phyloP scores from a whole-genome alignment of 2,329 filamentous ascomycete genomes.

The Botrytis aclada region DNA sequence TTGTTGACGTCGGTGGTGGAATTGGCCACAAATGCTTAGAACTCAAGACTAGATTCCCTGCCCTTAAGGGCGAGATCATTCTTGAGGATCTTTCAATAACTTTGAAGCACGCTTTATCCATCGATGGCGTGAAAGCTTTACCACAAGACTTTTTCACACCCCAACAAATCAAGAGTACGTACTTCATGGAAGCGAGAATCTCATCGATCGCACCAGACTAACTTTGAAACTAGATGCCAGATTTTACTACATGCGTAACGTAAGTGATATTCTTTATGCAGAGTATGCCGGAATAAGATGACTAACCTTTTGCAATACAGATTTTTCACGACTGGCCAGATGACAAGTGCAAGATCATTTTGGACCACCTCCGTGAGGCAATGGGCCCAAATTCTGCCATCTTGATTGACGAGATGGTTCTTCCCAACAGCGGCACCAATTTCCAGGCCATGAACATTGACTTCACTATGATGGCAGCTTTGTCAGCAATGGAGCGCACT shows the following conservation, averaged over 20 bases:
- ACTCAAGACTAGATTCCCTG: conserved; percentile 38
- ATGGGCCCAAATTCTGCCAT: conserved; percentile 28
- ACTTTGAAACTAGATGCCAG: conserved; percentile 15
- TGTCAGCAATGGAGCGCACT: conserved; percentile 40
- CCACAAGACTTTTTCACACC: conserved; percentile 33
- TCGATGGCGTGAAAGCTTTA: conserved; percentile 36
- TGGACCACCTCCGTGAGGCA: conserved; percentile 11
- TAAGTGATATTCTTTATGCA: neutral
- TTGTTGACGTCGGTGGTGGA: conserved; percentile 44
- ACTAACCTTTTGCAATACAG: neutral
- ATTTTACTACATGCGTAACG: conserved; percentile 41
- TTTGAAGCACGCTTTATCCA: conserved; percentile 29
- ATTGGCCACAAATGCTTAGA: conserved; percentile 40
- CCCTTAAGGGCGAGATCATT: conserved; percentile 39
- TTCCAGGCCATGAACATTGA: conserved; percentile 37
- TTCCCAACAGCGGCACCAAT: conserved; percentile 39
- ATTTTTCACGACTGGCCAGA: conserved; percentile 43
- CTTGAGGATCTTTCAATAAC: conserved; percentile 42
- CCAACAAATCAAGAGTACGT: conserved; percentile 33
- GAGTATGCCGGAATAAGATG: neutral
- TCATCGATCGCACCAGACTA: neutral
- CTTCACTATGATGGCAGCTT: conserved; percentile 40
- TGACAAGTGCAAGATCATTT: conserved; percentile 26
- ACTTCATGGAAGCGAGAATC: neutral
- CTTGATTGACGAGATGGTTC: conserved; percentile 44